Evolutionary conservation across 2,329 filamentous ascomycete species (phyloP).

Genomic region (Penicillium aurantiogriseum): DNA sequence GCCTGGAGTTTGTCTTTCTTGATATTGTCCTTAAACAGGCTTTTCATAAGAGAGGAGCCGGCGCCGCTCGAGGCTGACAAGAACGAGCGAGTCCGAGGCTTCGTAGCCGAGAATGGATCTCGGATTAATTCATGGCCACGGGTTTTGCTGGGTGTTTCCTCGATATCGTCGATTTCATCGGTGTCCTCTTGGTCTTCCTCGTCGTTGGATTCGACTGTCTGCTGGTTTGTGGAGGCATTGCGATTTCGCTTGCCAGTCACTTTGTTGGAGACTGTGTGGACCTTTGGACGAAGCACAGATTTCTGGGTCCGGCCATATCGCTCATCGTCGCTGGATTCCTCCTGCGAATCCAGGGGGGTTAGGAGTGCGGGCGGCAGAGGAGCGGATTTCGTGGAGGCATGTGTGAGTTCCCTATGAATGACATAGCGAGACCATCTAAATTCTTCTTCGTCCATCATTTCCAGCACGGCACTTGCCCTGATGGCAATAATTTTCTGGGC

Average conservation of each 20-base stretch:
- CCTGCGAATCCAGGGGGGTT: conserved; percentile 37
- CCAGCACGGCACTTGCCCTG: conserved; percentile 33
- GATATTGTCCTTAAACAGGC: conserved; percentile 17
- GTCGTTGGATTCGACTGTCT: conserved; percentile 30
- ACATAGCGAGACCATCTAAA: conserved; percentile 44
- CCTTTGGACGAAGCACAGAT: conserved; percentile 47
- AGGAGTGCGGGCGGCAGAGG: conserved; percentile 29
- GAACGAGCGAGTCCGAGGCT: conserved; percentile 13
- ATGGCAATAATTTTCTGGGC: conserved; percentile 38
- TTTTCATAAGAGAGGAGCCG: conserved; percentile 20
- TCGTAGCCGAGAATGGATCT: conserved; percentile 22
- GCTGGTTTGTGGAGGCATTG: conserved; percentile 26
- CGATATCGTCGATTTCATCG: conserved; percentile 19
- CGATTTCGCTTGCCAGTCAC: conserved; percentile 44
- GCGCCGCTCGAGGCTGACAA: conserved; percentile 11
- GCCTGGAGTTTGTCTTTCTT: conserved; percentile 7
- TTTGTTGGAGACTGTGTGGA: conserved; percentile 40
- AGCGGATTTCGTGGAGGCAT: conserved; percentile 32
- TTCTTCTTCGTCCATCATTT: conserved; percentile 40
- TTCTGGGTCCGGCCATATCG: conserved; percentile 39
- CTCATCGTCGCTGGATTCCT: conserved; percentile 35
- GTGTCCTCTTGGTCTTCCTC: conserved; percentile 18
- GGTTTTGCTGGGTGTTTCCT: conserved; percentile 25
- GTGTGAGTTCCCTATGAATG: conserved; percentile 41
- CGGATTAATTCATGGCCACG: conserved; percentile 26